Base-by-base conservation (phyloP, 768 basidiomycete species). In the Leccinum uliginosum region DNA sequence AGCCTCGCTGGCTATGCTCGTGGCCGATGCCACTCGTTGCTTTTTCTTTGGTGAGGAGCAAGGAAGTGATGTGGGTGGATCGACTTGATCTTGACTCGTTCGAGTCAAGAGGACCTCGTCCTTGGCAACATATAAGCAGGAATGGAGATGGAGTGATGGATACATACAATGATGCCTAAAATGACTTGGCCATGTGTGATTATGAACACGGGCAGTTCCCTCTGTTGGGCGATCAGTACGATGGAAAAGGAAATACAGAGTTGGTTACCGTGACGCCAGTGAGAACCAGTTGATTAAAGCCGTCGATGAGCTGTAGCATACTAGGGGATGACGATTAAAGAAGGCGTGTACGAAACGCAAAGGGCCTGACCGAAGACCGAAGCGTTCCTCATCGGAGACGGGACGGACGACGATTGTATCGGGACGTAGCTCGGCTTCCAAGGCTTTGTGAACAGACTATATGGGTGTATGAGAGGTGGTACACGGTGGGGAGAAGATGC, bases 181-280 rank as follows among this genome's bases (percentile, higher is more conserved):
- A 95, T 78, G 21, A 88, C 73, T 53, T 85, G 75, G 24, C 73
- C 81, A 24, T 87, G 78, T 4, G 92, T 69, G 54, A 91, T 77
- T 0, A 89, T 89, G 59, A 93, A 90, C 2, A 95, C 86, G 4
- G 90, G 91, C 52, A 94, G 77, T 71, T 96, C 93, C 8, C 93
- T 83, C 87, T 92, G 55, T 9, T 14, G 19, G 32, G 12, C 24
- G 3, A 30, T 38, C 43, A 35, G 35, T 35, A 40, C 6, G 38
- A 53, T 9, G 52, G 17, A 17, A 14, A 47, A 29, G 14, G n/a
- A 8, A 26, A 19, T 53, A 24, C 7, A n/a, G 3, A 26, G n/a
- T 19, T 24, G 52, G 70, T 65, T 65, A 88, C 88, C 55, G 81
- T 83, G 55, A 76, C 73, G 1, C 83, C 83, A 21, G 75, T 59